Evolutionary conservation across 2,329 filamentous ascomycete species (phyloP), one percentile per base, ranked within the genome.

Genomic region (Sclerotinia trifoliorum): DNA sequence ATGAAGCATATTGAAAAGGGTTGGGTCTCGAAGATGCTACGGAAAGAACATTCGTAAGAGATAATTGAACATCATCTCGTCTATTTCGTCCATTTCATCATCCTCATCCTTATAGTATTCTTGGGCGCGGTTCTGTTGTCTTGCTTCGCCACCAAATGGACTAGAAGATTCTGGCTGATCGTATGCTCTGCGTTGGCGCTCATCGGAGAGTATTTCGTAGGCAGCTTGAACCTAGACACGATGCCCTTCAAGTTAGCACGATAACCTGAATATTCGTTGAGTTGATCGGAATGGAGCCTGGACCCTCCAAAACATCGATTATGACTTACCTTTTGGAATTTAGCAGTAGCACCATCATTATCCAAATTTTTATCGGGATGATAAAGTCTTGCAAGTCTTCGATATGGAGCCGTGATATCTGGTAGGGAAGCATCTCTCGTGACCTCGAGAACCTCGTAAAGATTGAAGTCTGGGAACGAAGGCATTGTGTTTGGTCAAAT

Each of bases 351-450:
- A 51, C 55, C 55, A n/a, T 32, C 15, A 61, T 72, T 71, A 5
- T 70, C 60, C 2, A 57, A 67, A 48, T 74, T 72, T 58, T 73
- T 74, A 63, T 74, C 73, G 0, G 72, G 71, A 42, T 73, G 72
- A 26, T 72, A 64, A n/a, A 69, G 8, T 26, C 67, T 60, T 21
- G 73, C 73, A 42, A 73, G 67, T 39, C 69, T 66, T 44, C 69
- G 63, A 29, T 71, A 73, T 6, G 68, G 61, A 5, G 26, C 49
- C 17, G 42, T 71, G 58, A 74, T 74, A 2, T 72, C 71, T 5
- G 46, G 52, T 26, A 48, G 26, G n/a, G 66, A 62, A 5, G 73
- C 71, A 26, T 56, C 42, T 32, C 42, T 57, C 1, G 32, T 42
- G 32, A 74, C 35, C 54, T 70, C 69, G 4, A 74, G 61, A 29